These are phyloP conservation scores for Penicillium expansum DNA, from an alignment of 2,329 filamentous ascomycete species.

Conservation along the genomic window DNA sequence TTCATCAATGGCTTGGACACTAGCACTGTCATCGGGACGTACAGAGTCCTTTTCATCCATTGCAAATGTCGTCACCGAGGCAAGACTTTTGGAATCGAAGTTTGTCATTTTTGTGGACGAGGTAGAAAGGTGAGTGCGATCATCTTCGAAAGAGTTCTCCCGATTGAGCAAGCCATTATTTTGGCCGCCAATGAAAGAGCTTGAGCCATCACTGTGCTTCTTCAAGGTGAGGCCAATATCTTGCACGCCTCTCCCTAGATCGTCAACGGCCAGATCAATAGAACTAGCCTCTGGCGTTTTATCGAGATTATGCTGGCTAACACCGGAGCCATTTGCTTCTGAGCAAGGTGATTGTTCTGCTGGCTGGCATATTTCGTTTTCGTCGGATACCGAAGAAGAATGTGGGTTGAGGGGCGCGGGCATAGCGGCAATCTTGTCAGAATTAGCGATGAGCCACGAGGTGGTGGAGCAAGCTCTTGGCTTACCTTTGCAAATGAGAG, in stretches of 20 bases:
- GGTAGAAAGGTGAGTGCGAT: constrained; percentile 53
- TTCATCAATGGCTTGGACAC: constrained; percentile 85
- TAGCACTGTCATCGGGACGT: constrained; percentile 91
- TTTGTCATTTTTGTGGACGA: constrained; percentile 80
- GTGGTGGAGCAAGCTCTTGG: not conserved
- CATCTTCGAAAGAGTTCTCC: constrained; percentile 44
- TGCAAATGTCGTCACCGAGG: constrained; percentile 92
- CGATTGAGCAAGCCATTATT: constrained; percentile 34
- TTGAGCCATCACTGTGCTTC: constrained; percentile 26
- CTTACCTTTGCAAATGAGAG: constrained; percentile 75
- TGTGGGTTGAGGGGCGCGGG: constrained; percentile 32
- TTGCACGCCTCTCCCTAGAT: constrained; percentile 35
- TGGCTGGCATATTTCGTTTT: constrained; percentile 26
- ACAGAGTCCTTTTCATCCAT: constrained; percentile 95
- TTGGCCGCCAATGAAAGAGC: constrained; percentile 29
- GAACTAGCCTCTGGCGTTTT: constrained; percentile 18
- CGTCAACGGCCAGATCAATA: constrained; percentile 28
- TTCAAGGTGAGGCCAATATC: constrained; percentile 31
- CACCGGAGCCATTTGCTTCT: constrained; percentile 21
- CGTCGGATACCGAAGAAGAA: constrained; percentile 24
- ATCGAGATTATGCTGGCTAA: constrained; percentile 17
- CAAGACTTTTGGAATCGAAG: constrained; percentile 89
- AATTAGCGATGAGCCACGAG: constrained; percentile 18
- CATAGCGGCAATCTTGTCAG: constrained; percentile 45
- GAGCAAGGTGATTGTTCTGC: constrained; percentile 16